Conservation (phyloP, 2,329 filamentous ascomycete species). For the Neopestalotiopsis clavispora region DNA sequence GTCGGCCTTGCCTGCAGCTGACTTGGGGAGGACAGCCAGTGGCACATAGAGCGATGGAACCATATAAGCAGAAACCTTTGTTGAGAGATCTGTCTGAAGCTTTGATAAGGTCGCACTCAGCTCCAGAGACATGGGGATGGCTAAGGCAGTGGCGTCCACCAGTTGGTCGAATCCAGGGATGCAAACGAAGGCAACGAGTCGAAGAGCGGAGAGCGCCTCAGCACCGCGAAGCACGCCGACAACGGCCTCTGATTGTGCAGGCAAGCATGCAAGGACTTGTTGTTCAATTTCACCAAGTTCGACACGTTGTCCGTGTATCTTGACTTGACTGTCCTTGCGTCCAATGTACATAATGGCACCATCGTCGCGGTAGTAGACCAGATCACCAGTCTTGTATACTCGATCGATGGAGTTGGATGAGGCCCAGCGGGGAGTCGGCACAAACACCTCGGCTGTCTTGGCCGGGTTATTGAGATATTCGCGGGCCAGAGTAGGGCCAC, state of each 20-base stretch:
- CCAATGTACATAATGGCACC: slow-evolving; percentile 32
- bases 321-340: slow-evolving; percentile 20
- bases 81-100: background rate
- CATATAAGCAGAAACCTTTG: slow-evolving; percentile 18
- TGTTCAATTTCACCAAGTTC: slow-evolving; percentile 21
- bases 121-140: background rate
- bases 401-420: slow-evolving; percentile 21
- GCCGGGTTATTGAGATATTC: slow-evolving; percentile 38
- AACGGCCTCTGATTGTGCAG: slow-evolving; percentile 12
- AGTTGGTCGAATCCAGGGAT: background rate
- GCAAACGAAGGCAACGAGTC: slow-evolving; percentile 14
- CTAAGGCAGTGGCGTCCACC: background rate
- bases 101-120: background rate
- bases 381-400: slow-evolving; percentile 46
- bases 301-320: slow-evolving; percentile 19
- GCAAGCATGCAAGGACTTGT: slow-evolving; percentile 22
- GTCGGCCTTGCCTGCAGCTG: slow-evolving; percentile 11
- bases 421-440: slow-evolving; percentile 23
- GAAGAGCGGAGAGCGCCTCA: background rate
- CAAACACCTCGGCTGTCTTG: slow-evolving; percentile 28
- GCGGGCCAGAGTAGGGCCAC: slow-evolving; percentile 20
- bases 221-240: slow-evolving; percentile 6
- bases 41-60: slow-evolving; percentile 18
- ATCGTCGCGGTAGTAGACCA: slow-evolving; percentile 40
- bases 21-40: slow-evolving; percentile 12